Conservation (phyloP, 2,329 filamentous ascomycete species). For the Aureobasidium sp. region DNA sequence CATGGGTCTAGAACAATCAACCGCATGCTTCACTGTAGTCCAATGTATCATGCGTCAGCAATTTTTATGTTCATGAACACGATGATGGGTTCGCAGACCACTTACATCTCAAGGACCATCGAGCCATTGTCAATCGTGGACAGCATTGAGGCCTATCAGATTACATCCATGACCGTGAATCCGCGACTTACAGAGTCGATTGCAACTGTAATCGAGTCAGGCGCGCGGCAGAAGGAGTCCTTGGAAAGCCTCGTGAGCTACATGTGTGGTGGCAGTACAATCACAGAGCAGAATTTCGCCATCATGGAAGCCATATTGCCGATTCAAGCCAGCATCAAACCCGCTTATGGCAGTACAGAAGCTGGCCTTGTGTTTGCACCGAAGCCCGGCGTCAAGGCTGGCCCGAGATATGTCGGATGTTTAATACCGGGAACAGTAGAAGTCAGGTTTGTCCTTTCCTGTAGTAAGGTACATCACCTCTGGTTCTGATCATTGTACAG, state of each 20-base stretch:
- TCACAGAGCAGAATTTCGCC: background rate
- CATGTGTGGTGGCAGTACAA: background rate
- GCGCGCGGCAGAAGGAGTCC: background rate
- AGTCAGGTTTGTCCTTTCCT: background rate
- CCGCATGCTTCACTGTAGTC: background rate
- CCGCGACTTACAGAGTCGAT: background rate
- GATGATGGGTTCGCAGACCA: background rate
- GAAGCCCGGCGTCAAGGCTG: background rate
- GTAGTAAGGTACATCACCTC: background rate
- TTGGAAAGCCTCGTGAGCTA: background rate
- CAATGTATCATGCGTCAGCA: background rate
- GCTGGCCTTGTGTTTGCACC: background rate
- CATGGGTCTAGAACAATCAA: background rate
- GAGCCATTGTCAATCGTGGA: background rate
- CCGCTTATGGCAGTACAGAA: background rate
- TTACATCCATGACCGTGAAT: background rate
- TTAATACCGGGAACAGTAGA: background rate
- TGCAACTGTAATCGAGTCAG: background rate
- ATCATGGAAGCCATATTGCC: background rate
- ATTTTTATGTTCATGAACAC: background rate
- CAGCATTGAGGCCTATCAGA: background rate
- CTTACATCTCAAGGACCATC: background rate
- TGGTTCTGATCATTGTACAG: too few relatives aligned
- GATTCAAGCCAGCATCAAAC: background rate
- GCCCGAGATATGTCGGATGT: background rate